Conservation (phyloP, 164 flowering plant genomes). For the Nymphaea colorata region DNA sequence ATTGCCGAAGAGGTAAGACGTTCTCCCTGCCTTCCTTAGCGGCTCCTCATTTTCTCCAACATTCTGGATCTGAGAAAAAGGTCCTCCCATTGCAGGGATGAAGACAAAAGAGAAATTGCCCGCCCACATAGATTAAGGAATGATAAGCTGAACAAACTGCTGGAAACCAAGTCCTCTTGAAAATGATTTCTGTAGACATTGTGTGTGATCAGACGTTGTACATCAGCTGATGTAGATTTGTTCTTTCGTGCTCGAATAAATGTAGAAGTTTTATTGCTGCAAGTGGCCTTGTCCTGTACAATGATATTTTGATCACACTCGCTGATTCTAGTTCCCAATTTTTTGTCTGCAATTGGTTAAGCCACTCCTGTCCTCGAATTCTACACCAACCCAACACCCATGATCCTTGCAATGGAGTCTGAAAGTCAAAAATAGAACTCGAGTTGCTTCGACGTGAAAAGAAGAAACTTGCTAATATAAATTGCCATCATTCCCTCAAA, state of each 20-base stretch:
- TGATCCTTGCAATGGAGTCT: no score
- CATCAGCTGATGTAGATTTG: not conserved
- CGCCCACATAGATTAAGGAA: not conserved
- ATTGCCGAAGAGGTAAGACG: slow-evolving; percentile 31
- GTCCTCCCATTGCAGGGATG: not conserved
- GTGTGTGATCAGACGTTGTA: not conserved
- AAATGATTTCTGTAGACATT: not conserved
- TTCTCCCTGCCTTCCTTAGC: not conserved
- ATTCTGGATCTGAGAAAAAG: not conserved
- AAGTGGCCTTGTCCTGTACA: not conserved
- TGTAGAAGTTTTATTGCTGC: not conserved
- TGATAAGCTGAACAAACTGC: not conserved
- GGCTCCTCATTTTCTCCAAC: not conserved
- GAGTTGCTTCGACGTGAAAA: no score
- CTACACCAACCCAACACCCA: no score
- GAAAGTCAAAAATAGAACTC: no score
- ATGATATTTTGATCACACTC: no score
- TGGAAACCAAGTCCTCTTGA: not conserved
- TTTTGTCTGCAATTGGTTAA: no score
- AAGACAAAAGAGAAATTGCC: not conserved
- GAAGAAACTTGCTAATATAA: no score
- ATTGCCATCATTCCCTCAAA: no score
- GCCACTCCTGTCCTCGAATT: no score
- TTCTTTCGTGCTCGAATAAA: not conserved
- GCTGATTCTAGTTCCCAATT: no score